phyloP scores from a whole-genome alignment of 2,329 filamentous ascomycete species.

The Zymoseptoria tritici region DNA sequence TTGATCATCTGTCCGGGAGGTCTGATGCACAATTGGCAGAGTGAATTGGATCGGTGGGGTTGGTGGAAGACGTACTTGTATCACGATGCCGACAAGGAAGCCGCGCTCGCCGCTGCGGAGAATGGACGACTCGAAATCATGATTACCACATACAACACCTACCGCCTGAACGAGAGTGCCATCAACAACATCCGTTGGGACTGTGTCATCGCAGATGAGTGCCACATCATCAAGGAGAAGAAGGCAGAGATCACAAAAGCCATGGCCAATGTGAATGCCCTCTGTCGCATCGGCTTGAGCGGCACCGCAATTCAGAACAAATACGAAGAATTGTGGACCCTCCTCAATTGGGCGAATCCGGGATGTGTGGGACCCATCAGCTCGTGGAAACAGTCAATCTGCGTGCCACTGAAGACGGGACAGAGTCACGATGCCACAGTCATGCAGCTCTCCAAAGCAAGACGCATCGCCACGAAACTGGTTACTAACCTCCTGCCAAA shows the following conservation, averaged over 20 bases:
- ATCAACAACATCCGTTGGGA: slow-evolving; percentile 90
- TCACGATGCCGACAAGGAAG: slow-evolving; percentile 60
- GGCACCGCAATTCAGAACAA: slow-evolving; percentile 97
- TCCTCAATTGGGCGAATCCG: slow-evolving; percentile 94
- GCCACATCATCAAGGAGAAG: slow-evolving; percentile 78
- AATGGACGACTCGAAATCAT: slow-evolving; percentile 78
- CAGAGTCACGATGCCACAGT: slow-evolving; percentile 89
- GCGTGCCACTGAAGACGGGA: slow-evolving; percentile 71
- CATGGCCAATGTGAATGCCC: slow-evolving; percentile 82
- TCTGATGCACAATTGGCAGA: slow-evolving; percentile 84
- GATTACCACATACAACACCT: slow-evolving; percentile 91
- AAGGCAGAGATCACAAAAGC: slow-evolving; percentile 70
- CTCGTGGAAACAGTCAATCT: slow-evolving; percentile 74
- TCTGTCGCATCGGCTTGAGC: slow-evolving; percentile 87
- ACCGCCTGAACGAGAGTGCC: slow-evolving; percentile 63
- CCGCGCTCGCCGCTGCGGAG: slow-evolving; percentile 48
- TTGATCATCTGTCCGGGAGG: slow-evolving; percentile 85
- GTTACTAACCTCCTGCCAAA: slow-evolving; percentile 79
- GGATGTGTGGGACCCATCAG: slow-evolving; percentile 59
- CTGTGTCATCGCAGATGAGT: slow-evolving; percentile 89
- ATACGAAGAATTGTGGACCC: slow-evolving; percentile 93
- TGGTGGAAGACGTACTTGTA: slow-evolving; percentile 88
- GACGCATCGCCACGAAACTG: slow-evolving; percentile 75
- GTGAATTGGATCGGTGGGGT: slow-evolving; percentile 81
- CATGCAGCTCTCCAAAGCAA: slow-evolving; percentile 70